Base-by-base conservation (phyloP, 1,139 yeast genomes). In the Yamadazyma epiphylla region DNA sequence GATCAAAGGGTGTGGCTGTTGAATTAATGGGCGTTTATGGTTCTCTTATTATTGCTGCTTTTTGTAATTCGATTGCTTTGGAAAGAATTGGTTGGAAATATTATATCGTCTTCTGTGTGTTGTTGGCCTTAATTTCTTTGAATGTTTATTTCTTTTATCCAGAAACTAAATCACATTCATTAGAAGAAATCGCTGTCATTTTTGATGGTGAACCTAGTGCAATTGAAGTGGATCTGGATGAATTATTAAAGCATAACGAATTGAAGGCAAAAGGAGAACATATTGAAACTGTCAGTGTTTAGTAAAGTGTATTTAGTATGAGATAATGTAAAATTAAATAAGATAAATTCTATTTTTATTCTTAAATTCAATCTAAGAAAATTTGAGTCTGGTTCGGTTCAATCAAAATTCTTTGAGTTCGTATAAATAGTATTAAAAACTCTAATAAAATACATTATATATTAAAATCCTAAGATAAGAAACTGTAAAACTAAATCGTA, bases 91-190 rank as follows among this genome's bases (percentile, higher is more conserved):
- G 62, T 2, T 69, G 64, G 46, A 71, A 66, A 19, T 56, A 65
- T 29, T 69, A 65, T 45, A 61, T 69, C 42, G 57, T 70, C 29
- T 70, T 69, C 41, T 70, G 69, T 3, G 48, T 55, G 4, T 53
- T 64, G 33, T 56, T 68, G 37, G 30, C 55, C 25, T 47, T 65
- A 15, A 66, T 65, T 30, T 48, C 67, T 5, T 46, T 64, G 1
- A 52, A 64, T 27, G 53, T 60, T 15, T 61, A 50, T 43, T 59
- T 64, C 35, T 51, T 66, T 17, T 64, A 64, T 37, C 75, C 74
- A 10, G 75, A 70, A 45, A 66, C 74, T 7, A 66, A 63, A 44
- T 70, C 67, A 28, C 58, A 66, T 17, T 66, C 72, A 5, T 48
- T 66, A 32, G 74, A 68, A 42, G 69, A 66, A 28, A 58, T 67